Base-by-base conservation (phyloP, 441 rosid genomes). In the Pelargonium fulgidum region DNA sequence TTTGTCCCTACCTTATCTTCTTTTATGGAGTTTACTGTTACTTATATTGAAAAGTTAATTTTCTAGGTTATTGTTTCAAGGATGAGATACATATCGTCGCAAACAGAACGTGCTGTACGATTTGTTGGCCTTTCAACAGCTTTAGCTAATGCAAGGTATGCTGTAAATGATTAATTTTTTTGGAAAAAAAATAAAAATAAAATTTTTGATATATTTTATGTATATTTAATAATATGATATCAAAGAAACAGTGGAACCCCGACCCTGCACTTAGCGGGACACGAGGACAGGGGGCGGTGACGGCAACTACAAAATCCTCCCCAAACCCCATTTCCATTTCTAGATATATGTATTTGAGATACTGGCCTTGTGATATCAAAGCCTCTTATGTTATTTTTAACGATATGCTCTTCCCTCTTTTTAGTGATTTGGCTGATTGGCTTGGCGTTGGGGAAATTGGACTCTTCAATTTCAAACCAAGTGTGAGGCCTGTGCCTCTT, bases 401-500 rank as follows among this genome's bases (percentile, higher is more conserved):
- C 36, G 68, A 26, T 39, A 26, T 39, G 33, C 13, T 70, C 33
- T 69, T 76, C 26, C 73, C 20, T 73, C 76, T 64, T 42, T 80
- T 44, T 76, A 92, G 99, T 78, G 96, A 95, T 82, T 84, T 95
- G 87, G 96, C 95, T 77, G 99, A 92, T 80, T 95, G 99, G 99
- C 77, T 95, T 86, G 99, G 98, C 74, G 97, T 95, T 77, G 90
- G 84, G 65, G 99, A 95, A 76, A 78, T 81, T 5, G 98, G 99
- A 76, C 91, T 95, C 68, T 95, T 92, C 90, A 95, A 95, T 81
- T 95, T 95, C 77, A 95, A 95, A 85, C 98, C 98, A 72, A 95
- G 99, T 80, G 99, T 95, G 78, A 87, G 99, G 81, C 99, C 99
- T 70, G 99, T 92, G 65, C 99, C 99, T 29, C 93, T 95, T 74